Conservation (phyloP, 768 basidiomycete species). For the Trametes gibbosa region DNA sequence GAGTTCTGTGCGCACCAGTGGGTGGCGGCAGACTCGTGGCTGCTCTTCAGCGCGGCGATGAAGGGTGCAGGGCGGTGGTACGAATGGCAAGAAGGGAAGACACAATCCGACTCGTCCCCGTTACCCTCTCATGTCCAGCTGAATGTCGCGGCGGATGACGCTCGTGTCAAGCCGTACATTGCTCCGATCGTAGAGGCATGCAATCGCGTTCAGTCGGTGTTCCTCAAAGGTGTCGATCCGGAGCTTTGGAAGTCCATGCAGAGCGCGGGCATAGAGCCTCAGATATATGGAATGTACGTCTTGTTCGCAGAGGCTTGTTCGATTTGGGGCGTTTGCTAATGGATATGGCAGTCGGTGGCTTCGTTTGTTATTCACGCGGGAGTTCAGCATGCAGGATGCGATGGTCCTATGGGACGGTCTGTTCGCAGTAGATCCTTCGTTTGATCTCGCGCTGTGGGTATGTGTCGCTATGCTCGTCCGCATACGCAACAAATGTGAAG, state of each 20-base stretch:
- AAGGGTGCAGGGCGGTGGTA: conserved; percentile 73
- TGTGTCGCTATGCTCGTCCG: conserved; percentile 95
- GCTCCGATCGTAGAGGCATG: conserved; percentile 87
- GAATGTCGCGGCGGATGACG: conserved; percentile 41
- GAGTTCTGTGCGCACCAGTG: conserved; percentile 66
- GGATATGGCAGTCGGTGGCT: conserved; percentile 75
- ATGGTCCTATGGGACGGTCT: conserved; percentile 95
- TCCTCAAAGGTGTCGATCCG: conserved; percentile 79
- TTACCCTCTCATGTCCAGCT: conserved; percentile 47
- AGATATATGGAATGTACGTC: conserved; percentile 91
- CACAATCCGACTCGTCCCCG: conserved; percentile 28
- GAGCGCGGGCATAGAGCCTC: conserved; percentile 84
- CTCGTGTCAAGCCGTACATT: conserved; percentile 61
- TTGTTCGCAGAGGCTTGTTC: neutral
- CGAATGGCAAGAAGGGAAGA: conserved; percentile 39
- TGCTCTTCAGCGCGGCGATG: conserved; percentile 82
- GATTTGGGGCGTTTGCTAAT: conserved; percentile 11
- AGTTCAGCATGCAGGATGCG: conserved; percentile 76
- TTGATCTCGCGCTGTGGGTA: conserved; percentile 80
- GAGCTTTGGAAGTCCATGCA: conserved; percentile 73
- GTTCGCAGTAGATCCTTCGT: conserved; percentile 80
- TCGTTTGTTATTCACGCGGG: conserved; percentile 88
- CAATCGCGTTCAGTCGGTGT: conserved; percentile 69
- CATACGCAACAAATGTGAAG: conserved; percentile 85
- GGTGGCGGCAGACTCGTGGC: conserved; percentile 87